Base-by-base conservation (phyloP, 2,329 filamentous ascomycete genomes). In the Teratosphaeria epicoccoides region DNA sequence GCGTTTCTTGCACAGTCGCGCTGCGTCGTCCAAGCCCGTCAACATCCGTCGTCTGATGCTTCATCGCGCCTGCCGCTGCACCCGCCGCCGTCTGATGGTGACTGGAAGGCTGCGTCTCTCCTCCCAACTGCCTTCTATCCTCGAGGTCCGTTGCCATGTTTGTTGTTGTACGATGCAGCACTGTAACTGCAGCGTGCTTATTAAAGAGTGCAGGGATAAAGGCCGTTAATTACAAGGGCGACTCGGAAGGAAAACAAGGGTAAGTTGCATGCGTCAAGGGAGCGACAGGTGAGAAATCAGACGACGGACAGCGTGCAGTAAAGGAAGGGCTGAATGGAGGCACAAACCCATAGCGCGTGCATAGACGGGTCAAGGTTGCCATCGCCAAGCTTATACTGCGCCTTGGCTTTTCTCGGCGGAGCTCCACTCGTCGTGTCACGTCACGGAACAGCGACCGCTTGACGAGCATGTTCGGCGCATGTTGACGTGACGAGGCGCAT, bases 51-150 rank as follows among this genome's bases (percentile, higher is more conserved):
- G 23, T 43, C 46, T 24, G 17, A 24, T 50, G 37, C 24, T 37
- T 40, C 12, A 46, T 23, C 4, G 47, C 43, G 28, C 47, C 43
- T n/a, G 25, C 43, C n/a, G 51, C 43, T 10, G 47, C 47, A 33
- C 51, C 51, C 10, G 47, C 14, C 20, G 37, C 47, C 6, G 47
- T 49, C 7, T 26, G 14, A 25, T 52, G 47, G 20, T 43, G 24
- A 22, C 47, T 47, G 7, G 17, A 40, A 10, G 40, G 22, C 23
- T 51, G 43, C 17, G 37, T 46, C 43, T 29, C 17, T 14, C 49
- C 43, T n/a, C 44, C 43, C 24, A 7, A 10, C 11, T 46, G 28
- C 43, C 37, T 20, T 25, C 43, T 24, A 7, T 28, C 23, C 17
- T 20, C 24, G 17, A 29, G 7, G 12, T 33, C 25, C 10, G 26